Evolutionary conservation across 2,329 filamentous ascomycete genomes (phyloP), one percentile per base, ranked within the genome.

Genomic region (Lachnellula cervina): DNA sequence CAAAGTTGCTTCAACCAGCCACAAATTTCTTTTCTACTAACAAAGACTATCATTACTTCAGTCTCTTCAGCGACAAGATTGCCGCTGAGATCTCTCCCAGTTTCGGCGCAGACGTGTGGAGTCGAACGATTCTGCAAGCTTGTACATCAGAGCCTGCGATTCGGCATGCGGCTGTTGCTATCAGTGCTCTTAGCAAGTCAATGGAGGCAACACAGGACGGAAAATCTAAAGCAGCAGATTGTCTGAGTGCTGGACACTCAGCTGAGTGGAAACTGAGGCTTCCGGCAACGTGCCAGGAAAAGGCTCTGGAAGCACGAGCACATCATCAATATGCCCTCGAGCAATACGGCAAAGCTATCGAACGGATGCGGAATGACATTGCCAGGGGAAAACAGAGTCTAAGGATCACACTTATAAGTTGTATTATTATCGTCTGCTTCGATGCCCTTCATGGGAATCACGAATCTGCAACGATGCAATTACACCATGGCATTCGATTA

Each of bases 321-420:
- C 62, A 64, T 51, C 60, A 62, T 49, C 52, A 46, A 5, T 52
- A 52, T 14, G 60, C 57, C 4, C 38, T 62, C 19, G 49, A 59
- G 49, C 55, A 62, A 19, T 62, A 62, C 48, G 61, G 54, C 43
- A 62, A 57, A 14, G 60, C 59, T 8, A 56, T 64, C n/a, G 56
- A 55, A 17, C 37, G 46, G 13, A 63, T 63, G 56, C 44, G 52
- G 25, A 51, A 48, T 16, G 54, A 57, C 34, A 55, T 61, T 6
- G 45, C 54, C 5, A 42, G 14, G 6, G 59, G 59, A 21, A 47
- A 46, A 16, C 57, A 62, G 42, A 54, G 55, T 51, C 17, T 59
- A n/a, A 55, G 59, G 17, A 60, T 53, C 13, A 57, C 54, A 2
- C 45, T 64, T 5, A 57, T 63, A n/a, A 58, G 53, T 9, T 63